A percentile compares a stretch with the other conserved stretches of the same genome.
Conservation (phyloP, 31 red algal genomes). For the Odonthalia washingtoniensis region DNA sequence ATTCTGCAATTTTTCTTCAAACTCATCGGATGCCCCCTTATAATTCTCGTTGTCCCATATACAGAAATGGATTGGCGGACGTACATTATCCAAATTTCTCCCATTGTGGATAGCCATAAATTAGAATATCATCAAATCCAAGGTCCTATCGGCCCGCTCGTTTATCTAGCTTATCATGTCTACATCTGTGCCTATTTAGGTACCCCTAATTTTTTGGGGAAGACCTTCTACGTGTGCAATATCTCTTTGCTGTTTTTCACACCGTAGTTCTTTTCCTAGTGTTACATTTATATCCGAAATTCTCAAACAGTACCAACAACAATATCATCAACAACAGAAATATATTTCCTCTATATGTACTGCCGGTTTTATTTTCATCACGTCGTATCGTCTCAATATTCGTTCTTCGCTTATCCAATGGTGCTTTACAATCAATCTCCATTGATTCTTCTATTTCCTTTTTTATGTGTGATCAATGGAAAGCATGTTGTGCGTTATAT, state of each 20-base stretch:
- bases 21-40: too few species aligned
- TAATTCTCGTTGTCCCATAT: too few species aligned
- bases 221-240: constrained; percentile 64
- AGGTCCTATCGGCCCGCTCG: too few species aligned
- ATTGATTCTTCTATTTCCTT: constrained; percentile 66
- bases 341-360: too few species aligned
- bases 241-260: constrained; percentile 83
- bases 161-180: constrained; percentile 91
- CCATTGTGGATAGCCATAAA: too few species aligned
- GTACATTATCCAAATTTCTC: too few species aligned
- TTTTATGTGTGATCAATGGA: constrained; percentile 66
- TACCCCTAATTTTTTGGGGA: too few species aligned
- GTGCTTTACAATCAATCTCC: constrained; percentile 75
- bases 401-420: constrained; percentile 96
- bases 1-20: too few species aligned
- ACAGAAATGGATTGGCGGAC: too few species aligned
- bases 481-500: too few species aligned
- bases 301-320: constrained; percentile 10
- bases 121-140: too few species aligned
- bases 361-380: constrained; percentile 57
- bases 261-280: constrained; percentile 49
- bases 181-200: constrained; percentile 71
- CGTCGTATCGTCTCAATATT: constrained; percentile 81
- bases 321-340: too few species aligned
- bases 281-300: constrained; percentile 55